Evolutionary conservation across 1,139 yeast genomes (phyloP), one percentile per base, ranked within the genome.

Genomic region (Kodamaea derodonti): DNA sequence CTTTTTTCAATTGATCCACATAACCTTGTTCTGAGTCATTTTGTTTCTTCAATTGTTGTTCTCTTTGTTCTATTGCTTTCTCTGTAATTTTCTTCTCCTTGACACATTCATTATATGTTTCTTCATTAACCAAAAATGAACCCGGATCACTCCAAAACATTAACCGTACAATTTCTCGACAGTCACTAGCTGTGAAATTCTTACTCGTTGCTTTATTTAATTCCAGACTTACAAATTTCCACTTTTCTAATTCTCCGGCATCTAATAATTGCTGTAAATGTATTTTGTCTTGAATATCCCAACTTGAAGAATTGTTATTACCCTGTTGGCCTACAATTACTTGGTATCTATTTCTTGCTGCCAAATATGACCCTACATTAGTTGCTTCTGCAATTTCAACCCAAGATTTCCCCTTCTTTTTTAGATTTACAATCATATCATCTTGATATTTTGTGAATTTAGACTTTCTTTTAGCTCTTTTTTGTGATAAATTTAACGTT

Each of bases 301-400:
- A 82, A 27, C 75, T 72, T 23, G 79, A 73, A 4, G 80, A 70
- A 16, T 84, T 84, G 34, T 68, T 67, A 44, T 84, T 83, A 3
- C 94, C 92, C 48, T 84, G 94, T 53, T 84, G 94, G 2, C 94
- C 94, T 40, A 84, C 83, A 35, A 84, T 69, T 4, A 84, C 94
- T 52, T 84, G 94, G 51, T 84, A 84, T 40, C 94, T 60, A 52
- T 84, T 84, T 38, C 94, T 61, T 0, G 90, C 92, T 0, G 92
- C 87, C 30, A 84, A 60, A 42, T 78, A 80, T 31, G 80, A 74
- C 9, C 82, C 84, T 23, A 84, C 83, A 9, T 75, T 72, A 2
- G 86, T 73, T 3, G 71, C 63, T 38, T 78, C 80, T 0, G 90
- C 88, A 33, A 84, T 84, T 43, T 82, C 87, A 6, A 75, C 79